Evolutionary conservation across 805 yeast genomes (phyloP).

Genomic region (Kodamaea restingae): DNA sequence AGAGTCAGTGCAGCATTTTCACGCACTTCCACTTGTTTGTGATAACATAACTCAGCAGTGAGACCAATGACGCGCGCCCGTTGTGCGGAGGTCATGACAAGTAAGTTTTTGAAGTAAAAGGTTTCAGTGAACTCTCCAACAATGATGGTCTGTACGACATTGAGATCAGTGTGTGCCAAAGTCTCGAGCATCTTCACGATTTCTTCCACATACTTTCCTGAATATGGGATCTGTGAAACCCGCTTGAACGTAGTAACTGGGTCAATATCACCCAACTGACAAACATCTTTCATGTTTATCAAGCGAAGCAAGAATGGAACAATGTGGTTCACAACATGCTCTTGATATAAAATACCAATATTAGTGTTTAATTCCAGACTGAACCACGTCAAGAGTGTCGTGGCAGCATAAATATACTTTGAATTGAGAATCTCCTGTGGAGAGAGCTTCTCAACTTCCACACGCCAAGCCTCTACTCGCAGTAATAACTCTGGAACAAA

Average conservation of each 20-base stretch:
- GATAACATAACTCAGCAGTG: slow-evolving; percentile 52
- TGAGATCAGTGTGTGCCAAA: slow-evolving; percentile 29
- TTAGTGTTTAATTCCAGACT: slow-evolving; percentile 51
- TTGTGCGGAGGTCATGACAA: slow-evolving; percentile 47
- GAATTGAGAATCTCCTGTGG: slow-evolving; percentile 59
- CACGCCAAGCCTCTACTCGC: slow-evolving; percentile 41
- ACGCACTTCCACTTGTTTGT: slow-evolving; percentile 69
- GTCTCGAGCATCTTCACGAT: slow-evolving; percentile 39
- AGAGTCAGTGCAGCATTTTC: slow-evolving; percentile 67
- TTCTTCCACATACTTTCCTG: slow-evolving; percentile 15
- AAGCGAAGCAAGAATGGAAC: slow-evolving; percentile 68
- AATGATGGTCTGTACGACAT: slow-evolving; percentile 52
- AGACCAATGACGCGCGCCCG: slow-evolving; percentile 47
- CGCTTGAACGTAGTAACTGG: slow-evolving; percentile 45
- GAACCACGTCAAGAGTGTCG: slow-evolving; percentile 63
- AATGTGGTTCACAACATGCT: slow-evolving; percentile 46
- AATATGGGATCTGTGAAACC: slow-evolving; percentile 43
- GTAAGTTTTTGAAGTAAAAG: slow-evolving; percentile 64
- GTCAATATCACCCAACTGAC: slow-evolving; percentile 60
- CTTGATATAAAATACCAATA: slow-evolving; percentile 49
- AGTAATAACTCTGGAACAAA: slow-evolving; percentile 43
- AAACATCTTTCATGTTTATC: slow-evolving; percentile 71
- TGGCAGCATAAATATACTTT: slow-evolving; percentile 57
- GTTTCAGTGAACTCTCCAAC: slow-evolving; percentile 68
- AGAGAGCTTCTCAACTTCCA: slow-evolving; percentile 29